phyloP scores from a whole-genome alignment of 2,329 filamentous ascomycete genomes.

The Ceratocystis diversiconidia region DNA sequence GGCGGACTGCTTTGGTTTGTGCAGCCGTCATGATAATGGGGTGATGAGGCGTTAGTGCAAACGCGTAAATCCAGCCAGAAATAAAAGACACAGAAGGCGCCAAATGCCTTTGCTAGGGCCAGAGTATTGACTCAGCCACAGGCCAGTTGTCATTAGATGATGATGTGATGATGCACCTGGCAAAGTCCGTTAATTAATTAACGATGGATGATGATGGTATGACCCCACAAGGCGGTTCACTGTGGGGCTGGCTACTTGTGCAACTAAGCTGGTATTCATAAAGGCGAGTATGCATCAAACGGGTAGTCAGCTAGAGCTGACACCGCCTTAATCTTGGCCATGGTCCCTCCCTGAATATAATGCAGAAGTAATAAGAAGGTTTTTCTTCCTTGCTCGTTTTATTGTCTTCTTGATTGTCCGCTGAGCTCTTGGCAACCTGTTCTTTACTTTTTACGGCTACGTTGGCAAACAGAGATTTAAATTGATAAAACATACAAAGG shows the following conservation, averaged over 20 bases:
- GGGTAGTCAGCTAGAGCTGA: neutral
- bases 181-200: neutral
- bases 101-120: neutral
- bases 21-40: constrained; percentile 6
- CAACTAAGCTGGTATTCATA: neutral
- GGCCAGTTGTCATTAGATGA: neutral
- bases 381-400: constrained; percentile 2
- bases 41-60: neutral
- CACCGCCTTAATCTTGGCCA: neutral
- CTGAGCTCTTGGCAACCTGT: neutral
- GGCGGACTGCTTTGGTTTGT: constrained; percentile 5
- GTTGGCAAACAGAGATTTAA: neutral
- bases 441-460: neutral
- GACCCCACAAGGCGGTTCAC: neutral
- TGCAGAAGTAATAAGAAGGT: neutral
- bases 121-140: neutral
- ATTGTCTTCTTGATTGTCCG: neutral
- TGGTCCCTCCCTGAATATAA: neutral
- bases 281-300: neutral
- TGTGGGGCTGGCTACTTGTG: neutral
- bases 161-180: neutral
- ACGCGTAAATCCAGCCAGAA: neutral
- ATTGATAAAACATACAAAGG: neutral
- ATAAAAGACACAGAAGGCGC: neutral
- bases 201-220: neutral